Percentiles rank a stretch among this genome's conserved stretches.
Evolutionary conservation across 2,329 filamentous ascomycete species (phyloP).

Genomic region (Trichoderma breve): DNA sequence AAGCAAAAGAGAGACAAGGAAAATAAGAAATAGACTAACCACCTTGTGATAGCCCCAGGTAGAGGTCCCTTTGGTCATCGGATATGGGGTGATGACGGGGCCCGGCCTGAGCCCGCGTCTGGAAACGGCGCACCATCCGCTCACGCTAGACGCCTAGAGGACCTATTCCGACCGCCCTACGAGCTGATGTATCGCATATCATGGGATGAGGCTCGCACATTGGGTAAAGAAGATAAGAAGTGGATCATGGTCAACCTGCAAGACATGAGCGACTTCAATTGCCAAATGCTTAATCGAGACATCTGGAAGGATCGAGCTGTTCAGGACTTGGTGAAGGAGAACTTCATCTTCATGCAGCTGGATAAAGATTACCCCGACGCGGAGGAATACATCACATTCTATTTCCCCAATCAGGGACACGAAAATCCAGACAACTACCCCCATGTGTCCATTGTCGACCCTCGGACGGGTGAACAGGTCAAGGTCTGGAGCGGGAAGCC

Average conservation of each 20-base stretch:
- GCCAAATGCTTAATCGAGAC: conserved; percentile 89
- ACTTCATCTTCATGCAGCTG: conserved; percentile 96
- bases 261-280: conserved; percentile 89
- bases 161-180: conserved; percentile 89
- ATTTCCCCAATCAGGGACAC: conserved; percentile 68
- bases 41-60: conserved; percentile 22
- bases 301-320: conserved; percentile 89
- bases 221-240: conserved; percentile 84
- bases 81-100: conserved; percentile 34
- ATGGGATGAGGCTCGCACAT: conserved; percentile 82
- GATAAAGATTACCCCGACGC: conserved; percentile 79
- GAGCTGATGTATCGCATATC: conserved; percentile 76
- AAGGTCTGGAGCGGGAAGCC: conserved; percentile 91
- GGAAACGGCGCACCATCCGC: conserved; percentile 47
- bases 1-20: not conserved
- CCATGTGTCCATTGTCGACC: conserved; percentile 93
- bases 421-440: conserved; percentile 90
- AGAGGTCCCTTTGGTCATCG: conserved; percentile 40
- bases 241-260: conserved; percentile 97
- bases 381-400: conserved; percentile 82
- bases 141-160: conserved; percentile 77
- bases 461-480: conserved; percentile 92
- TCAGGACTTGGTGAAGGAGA: conserved; percentile 77
- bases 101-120: conserved; percentile 22
- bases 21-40: not conserved